These are phyloP conservation scores for Blakeslea trispora DNA, from an alignment of 371 early-diverging fungal genomes.

Conservation along the genomic window DNA sequence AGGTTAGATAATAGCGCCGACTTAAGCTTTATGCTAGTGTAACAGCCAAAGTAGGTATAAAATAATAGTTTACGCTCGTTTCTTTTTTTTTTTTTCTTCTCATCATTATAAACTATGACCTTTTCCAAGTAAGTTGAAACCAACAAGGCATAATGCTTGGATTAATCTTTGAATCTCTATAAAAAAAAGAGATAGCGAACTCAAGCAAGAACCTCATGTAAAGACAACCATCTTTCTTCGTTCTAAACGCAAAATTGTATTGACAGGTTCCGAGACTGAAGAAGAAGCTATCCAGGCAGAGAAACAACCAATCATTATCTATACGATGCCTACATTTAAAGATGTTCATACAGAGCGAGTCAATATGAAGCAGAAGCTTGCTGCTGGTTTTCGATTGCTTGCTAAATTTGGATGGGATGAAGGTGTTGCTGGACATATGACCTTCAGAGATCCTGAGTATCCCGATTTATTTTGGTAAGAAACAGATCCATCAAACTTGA, in stretches of 20 bases:
- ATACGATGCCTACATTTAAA: conserved; percentile 36
- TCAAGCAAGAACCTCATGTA: background rate
- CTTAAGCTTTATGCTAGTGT: too few species aligned
- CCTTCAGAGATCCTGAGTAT: conserved; percentile 62
- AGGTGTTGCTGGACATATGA: conserved; percentile 63
- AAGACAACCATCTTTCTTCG: conserved; percentile 18
- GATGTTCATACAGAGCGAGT: conserved; percentile 51
- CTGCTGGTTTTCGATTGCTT: conserved; percentile 61
- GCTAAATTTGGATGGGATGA: conserved; percentile 61
- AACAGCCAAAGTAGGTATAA: too few species aligned
- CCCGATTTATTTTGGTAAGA: conserved; percentile 57
- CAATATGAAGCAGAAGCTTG: conserved; percentile 61
- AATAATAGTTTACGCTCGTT: too few species aligned
- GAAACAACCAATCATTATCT: conserved; percentile 40
- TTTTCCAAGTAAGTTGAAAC: too few species aligned
- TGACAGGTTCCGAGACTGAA: conserved; percentile 49
- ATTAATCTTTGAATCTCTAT: too few species aligned
- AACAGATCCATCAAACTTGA: too few species aligned
- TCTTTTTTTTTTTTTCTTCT: too few species aligned
- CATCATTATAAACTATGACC: too few species aligned
- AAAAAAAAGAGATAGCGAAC: background rate
- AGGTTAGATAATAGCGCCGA: too few species aligned
- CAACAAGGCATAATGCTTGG: too few species aligned
- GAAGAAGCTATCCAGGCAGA: conserved; percentile 49
- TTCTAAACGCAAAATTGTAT: conserved; percentile 36